Evolutionary conservation across 768 basidiomycete species (phyloP).

Genomic region (Lactarius sanguifluus): DNA sequence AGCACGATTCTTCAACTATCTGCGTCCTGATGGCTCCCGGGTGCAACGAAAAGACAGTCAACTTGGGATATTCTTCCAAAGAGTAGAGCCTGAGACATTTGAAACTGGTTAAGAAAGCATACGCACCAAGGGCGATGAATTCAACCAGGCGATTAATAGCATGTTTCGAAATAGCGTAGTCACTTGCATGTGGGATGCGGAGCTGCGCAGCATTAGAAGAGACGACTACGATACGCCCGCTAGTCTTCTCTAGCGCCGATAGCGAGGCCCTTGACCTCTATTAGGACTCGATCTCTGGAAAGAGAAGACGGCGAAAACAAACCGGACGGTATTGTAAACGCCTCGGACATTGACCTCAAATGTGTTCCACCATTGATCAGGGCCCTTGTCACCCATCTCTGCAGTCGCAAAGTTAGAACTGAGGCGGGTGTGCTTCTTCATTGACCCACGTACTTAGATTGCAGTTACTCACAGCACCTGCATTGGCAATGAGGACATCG

Average conservation of each 20-base stretch:
- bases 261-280: conserved; percentile 2
- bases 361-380: too few relatives aligned
- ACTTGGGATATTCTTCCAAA: conserved; percentile 13
- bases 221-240: too few relatives aligned
- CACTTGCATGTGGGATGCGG: too few relatives aligned
- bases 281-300: not conserved
- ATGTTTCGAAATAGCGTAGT: too few relatives aligned
- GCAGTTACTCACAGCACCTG: too few relatives aligned
- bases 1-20: not conserved
- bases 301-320: not conserved
- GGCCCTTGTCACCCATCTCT: conserved; percentile 29
- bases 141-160: too few relatives aligned
- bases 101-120: too few relatives aligned
- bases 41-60: conserved; percentile 18
- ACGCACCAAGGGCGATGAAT: too few relatives aligned
- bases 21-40: conserved; percentile 17
- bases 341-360: too few relatives aligned
- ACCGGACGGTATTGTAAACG: conserved; percentile 29
- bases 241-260: conserved; percentile 6
- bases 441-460: not conserved
- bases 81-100: not conserved
- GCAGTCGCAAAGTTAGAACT: not conserved
- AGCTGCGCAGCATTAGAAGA: too few relatives aligned
- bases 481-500: too few relatives aligned
- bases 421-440: not conserved